Evolutionary conservation across 805 yeast genomes (phyloP), one percentile per base, ranked within the genome.

Genomic region (Wickerhamiella bombiphila): DNA sequence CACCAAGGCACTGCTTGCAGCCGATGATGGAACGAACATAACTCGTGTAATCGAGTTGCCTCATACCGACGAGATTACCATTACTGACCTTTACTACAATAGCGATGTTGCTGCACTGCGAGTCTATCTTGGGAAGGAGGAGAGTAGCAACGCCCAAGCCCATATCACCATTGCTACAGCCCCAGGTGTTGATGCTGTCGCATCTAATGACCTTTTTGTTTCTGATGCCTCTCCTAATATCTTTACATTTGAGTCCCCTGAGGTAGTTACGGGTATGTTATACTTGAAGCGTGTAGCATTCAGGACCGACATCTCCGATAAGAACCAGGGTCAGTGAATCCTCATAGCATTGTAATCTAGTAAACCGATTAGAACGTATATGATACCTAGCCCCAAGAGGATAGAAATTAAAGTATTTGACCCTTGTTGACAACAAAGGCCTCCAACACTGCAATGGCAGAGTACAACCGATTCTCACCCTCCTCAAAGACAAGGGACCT

Each of bases 401-500:
- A n/a, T n/a, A n/a, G n/a, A n/a, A n/a, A n/a, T n/a, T n/a, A n/a
- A n/a, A n/a, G n/a, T n/a, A 57, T 43, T 22, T 47, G 34, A 24
- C 94, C 94, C 57, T 80, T 78, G 60, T 83, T 80, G 36, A 79
- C 68, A 5, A 91, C 94, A 57, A 88, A 83, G 0, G 79, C 85
- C 49, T 91, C 96, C 32, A 91, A 65, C 1, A 76, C 94, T 9
- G 97, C 86, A 64, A 91, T 80, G 21, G 97, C 97, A 34, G 98
- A 94, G 55, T 91, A 91, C 18, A 91, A 62, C 59, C 98, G 71
- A 63, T 91, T 91, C 63, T 91, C 98, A 34, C 94, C 98, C 64
- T 91, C 96, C 49, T 75, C 78, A 59, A 91, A 91, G 3, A 91
- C 98, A 40, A 91, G 61, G 2, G 95, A 82, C 49, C 73, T 69